Evolutionary conservation across 1,284 basidiomycete species (phyloP), one percentile per base, ranked within the genome.

Genomic region (Trametes versicolor): DNA sequence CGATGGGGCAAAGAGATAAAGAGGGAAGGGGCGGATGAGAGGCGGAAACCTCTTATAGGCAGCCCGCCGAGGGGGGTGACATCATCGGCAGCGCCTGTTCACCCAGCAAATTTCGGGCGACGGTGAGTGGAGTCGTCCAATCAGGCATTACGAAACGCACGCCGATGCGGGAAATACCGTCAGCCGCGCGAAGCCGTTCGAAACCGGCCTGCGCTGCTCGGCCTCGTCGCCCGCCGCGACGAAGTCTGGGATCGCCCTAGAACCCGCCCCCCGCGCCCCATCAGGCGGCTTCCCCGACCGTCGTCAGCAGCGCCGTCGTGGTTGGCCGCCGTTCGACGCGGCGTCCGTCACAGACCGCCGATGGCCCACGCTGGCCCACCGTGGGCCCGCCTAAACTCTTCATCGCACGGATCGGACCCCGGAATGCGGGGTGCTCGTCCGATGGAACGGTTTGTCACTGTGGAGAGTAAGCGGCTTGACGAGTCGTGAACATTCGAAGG

Each of bases 51-150:
- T 57, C 61, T 62, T 60, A 64, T 63, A 57, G 34, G 41, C 2
- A 17, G 9, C 47, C 56, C 56, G 62, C n/a, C 57, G 41, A 32
- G 21, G 48, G n/a, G 55, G 52, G 66, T 69, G 68, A 69, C 68
- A 66, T 69, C 68, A 69, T 32, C 68, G 27, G 34, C 45, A 36
- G 60, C 64, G 57, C 51, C 49, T 60, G 57, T 57, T 48, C 43
- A 47, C 21, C 50, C 52, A 34, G 41, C 58, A 55, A 51, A 49
- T 59, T 55, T 60, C 57, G 52, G 32, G 21, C 36, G 21, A 51
- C 29, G 56, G 56, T 13, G 21, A 10, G 58, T 60, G 61, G 58
- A 58, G 62, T 58, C 59, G 39, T n/a, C 59, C 59, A 58, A 61
- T 59, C 57, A 58, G 52, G 15, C n/a, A 17, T 8, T 17, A 21